A percentile compares a stretch with the other conserved stretches of the same genome.
These are phyloP conservation scores for Filosporella fistucella DNA, from an alignment of 495 filamentous ascomycete species.

Conservation along the genomic window DNA sequence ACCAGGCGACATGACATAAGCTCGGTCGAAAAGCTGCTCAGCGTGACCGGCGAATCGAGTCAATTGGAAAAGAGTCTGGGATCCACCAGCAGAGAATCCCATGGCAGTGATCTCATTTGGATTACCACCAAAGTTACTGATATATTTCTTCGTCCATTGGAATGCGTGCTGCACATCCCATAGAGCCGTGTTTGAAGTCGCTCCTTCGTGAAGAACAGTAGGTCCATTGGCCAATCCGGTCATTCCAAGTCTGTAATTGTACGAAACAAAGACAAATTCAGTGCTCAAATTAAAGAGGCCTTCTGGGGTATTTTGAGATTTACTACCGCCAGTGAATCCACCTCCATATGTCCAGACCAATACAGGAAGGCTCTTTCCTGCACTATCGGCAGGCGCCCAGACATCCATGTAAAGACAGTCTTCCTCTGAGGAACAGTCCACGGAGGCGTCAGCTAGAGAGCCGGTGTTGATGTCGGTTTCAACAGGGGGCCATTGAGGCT, in stretches of 20 bases:
- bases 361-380: conserved; percentile 31
- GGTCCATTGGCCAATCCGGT: conserved; percentile 13
- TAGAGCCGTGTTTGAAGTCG: conserved; percentile 23
- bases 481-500: conserved; percentile 42
- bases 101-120: conserved; percentile 35
- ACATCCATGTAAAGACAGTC: conserved; percentile 40
- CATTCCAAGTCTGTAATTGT: conserved; percentile 36
- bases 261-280: conserved; percentile 26
- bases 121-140: conserved; percentile 31
- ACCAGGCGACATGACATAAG: conserved; percentile 34
- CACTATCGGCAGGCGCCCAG: conserved; percentile 28
- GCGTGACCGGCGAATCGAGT: conserved; percentile 29
- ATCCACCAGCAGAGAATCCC: conserved; percentile 46
- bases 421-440: conserved; percentile 37
- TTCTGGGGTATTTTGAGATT: conserved; percentile 29
- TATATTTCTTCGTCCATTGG: conserved; percentile 44
- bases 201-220: conserved; percentile 27
- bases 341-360: conserved; percentile 39
- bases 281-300: conserved; percentile 18
- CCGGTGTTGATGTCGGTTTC: conserved; percentile 46
- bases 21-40: conserved; percentile 30
- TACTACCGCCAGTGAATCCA: conserved; percentile 34
- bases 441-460: conserved; percentile 38
- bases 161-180: conserved; percentile 28
- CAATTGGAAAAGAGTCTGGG: conserved; percentile 9